These are phyloP conservation scores for Capsicum rhomboideum DNA, from an alignment of 257 asterid genomes.

Conservation along the genomic window DNA sequence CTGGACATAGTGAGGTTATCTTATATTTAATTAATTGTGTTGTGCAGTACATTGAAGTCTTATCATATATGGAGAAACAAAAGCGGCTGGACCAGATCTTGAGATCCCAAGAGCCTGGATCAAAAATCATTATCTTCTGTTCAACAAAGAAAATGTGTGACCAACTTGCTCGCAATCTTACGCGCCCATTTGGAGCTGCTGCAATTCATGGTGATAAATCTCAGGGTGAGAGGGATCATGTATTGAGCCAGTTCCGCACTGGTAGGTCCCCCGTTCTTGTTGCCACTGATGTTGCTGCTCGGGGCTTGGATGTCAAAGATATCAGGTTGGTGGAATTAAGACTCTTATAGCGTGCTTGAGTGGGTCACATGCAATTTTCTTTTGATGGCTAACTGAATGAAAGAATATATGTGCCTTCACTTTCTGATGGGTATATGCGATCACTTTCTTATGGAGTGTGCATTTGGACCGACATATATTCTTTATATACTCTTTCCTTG, in stretches of 20 bases:
- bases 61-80: conserved; percentile 69
- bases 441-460: not conserved
- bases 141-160: conserved; percentile 97
- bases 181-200: conserved; percentile 78
- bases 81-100: conserved; percentile 83
- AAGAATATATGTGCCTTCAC: not conserved
- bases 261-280: conserved; percentile 92
- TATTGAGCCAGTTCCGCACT: conserved; percentile 73
- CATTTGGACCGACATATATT: not conserved
- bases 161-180: conserved; percentile 60
- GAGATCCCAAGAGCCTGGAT: conserved; percentile 94
- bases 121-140: conserved; percentile 88
- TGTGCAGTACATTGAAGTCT: conserved; percentile 65
- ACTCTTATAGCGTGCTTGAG: not conserved
- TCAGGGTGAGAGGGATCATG: conserved; percentile 91
- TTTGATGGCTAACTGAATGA: not conserved
- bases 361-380: not conserved
- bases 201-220: conserved; percentile 98
- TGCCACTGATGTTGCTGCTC: conserved; percentile 99
- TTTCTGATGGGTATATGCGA: not conserved
- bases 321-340: conserved; percentile 46
- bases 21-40: not conserved
- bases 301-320: conserved; percentile 96
- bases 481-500: not conserved
- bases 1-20: not conserved